phyloP scores from a whole-genome alignment of 2,329 filamentous ascomycete genomes.

The Esteya vermicola region DNA sequence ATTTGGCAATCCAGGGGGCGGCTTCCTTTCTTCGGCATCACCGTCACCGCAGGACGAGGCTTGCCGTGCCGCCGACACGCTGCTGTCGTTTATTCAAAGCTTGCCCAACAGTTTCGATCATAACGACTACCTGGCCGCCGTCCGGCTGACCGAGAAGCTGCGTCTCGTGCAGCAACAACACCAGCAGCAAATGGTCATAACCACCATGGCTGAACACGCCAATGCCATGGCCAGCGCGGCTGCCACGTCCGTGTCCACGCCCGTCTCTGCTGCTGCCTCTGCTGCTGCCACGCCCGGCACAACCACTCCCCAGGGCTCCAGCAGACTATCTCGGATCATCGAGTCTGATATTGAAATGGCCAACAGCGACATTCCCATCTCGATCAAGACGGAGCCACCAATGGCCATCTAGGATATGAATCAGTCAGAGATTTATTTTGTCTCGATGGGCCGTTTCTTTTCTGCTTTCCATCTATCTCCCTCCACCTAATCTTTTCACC shows the following conservation, averaged over 20 bases:
- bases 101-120: conserved; percentile 55
- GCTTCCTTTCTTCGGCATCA: conserved; percentile 41
- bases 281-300: conserved; percentile 4
- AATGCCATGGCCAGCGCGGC: not conserved
- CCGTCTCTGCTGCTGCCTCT: conserved; percentile 1
- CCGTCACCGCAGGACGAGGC: conserved; percentile 79
- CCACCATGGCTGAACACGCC: too few relatives aligned
- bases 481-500: too few relatives aligned
- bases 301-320: conserved; percentile 22
- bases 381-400: conserved; percentile 21
- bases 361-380: conserved; percentile 20
- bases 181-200: conserved; percentile 14
- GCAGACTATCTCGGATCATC: conserved; percentile 39
- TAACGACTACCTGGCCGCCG: conserved; percentile 61
- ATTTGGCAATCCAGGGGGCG: too few relatives aligned
- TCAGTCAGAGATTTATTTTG: too few relatives aligned
- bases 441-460: too few relatives aligned
- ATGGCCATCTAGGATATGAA: conserved; percentile 14
- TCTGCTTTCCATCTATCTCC: too few relatives aligned
- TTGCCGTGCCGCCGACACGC: conserved; percentile 62
- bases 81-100: conserved; percentile 69
- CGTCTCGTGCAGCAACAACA: conserved; percentile 41
- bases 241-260: conserved; percentile 3
- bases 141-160: conserved; percentile 76
- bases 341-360: conserved; percentile 41